Evolutionary conservation across 805 yeast genomes (phyloP), one percentile per base, ranked within the genome.

Genomic region (Metschnikowia santaceciliae): DNA sequence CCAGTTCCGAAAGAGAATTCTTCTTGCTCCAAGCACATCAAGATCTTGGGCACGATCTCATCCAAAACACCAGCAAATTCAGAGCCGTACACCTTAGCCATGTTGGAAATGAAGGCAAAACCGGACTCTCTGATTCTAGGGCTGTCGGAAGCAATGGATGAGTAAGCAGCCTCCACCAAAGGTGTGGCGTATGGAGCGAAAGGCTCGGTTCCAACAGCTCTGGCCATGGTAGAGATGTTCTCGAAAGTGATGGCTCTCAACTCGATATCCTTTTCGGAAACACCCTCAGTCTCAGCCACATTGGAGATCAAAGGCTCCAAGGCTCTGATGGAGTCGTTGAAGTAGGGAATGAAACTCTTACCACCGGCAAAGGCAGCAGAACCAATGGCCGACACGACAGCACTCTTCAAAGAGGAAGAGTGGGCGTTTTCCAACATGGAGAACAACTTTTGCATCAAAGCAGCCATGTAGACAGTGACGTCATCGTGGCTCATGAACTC

Each of bases 311-410:
- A 92, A 54, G 90, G 90, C 70, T 89, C 94, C 61, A 94, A 78
- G 56, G 79, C 81, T 66, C 84, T 83, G 60, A 92, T 82, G 47
- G 97, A 87, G 56, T 83, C 80, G 64, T 83, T 81, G 70, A 92
- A 92, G 75, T 80, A 94, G 53, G 98, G 97, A 53, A 79, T 75
- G 71, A 88, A 94, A 37, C 87, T 79, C 61, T 84, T 84, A 70
- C 97, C 97, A 41, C 96, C 83, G 51, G 98, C 96, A 65, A 86
- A 90, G 30, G 99, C 98, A 53, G 96, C 89, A 37, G 98, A 91
- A 50, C 98, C 98, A 67, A 94, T 88, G 37, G 97, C 97, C 48
- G 96, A 88, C 53, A 94, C 97, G 64, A 88, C 84, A 53, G 89
- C 88, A 45, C 88, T 74, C 68, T 83, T 86, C 64, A 88, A 76